Base-by-base conservation (phyloP, 2,329 filamentous ascomycete species). In the Neocucurbitaria cava region DNA sequence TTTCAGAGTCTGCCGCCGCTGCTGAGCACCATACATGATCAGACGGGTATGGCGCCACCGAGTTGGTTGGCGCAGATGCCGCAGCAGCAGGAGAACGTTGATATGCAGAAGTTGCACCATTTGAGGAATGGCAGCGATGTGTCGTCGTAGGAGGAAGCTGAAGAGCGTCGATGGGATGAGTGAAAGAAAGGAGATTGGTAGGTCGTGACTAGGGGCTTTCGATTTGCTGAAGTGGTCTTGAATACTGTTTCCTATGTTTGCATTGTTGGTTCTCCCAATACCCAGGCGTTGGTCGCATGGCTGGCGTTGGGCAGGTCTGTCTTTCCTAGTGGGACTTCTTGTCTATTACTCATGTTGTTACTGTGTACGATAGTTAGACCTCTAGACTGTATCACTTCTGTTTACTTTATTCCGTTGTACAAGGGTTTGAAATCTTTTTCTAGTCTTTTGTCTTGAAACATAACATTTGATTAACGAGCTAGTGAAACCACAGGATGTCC, bases 1-100 rank as follows among this genome's bases (percentile, higher is more conserved):
- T 93, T 95, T 78, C 91, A 95, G 81, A 89, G 87, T 72, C 79
- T 96, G 57, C 92, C 92, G 31, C 92, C 92, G 5, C 81, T 96
- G 18, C 87, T 96, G 78, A 87, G 84, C 9, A 96, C 92, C 0
- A 94, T 96, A 68, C 89, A 95, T 65, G 91, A 96, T 56, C 92
- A 96, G 80, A 96, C 91, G 0, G 91, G 91, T 0, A 92, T 96
- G 68, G 83, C 84, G 1, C 86, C 93, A 6, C 92, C 92, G 1
- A 85, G 85, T 66, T 96, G 92, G 92, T 61, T 85, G 64, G 81
- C 81, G 51, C 78, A 83, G 64, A 82, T 85, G 81, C 81, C 82
- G 7, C 62, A 62, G 41, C 62, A 62, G 41, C 53, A 62, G 36
- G 51, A 67, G 28, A 54, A 59, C 4, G 43, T 57, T 15, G 61